Base-by-base conservation (phyloP, 2,329 filamentous ascomycete species). In the Fusarium beomiforme region DNA sequence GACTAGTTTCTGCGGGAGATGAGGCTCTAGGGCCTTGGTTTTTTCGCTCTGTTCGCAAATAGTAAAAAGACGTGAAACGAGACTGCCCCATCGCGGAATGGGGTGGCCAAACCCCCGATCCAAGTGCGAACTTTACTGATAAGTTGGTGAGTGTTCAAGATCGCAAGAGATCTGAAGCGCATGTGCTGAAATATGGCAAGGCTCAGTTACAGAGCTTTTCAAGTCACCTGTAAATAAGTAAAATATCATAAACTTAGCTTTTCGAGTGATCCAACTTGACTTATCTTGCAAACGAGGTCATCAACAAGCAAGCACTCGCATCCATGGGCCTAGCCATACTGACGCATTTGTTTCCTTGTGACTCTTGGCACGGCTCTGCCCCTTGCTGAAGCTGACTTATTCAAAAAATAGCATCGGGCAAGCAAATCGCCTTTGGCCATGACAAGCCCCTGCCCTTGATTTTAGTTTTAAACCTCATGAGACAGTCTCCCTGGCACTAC, bases 1-100 rank as follows among this genome's bases (percentile, higher is more conserved):
- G 62, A 67, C 64, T 76, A 72, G 74, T 42, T 41, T 36, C 21
- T 24, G 47, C 54, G 72, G 71, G 70, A 72, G 64, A 68, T 70
- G 69, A 72, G 74, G 70, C 70, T 72, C 68, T 59, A 50, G 57
- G 31, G 53, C 54, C 51, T 59, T 62, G 67, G 50, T 13, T 29
- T 44, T 44, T 42, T 56, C 42, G 42, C 47, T 26, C n/a, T 59
- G 26, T 31, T 62, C 58, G 41, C 70, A 51, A 73, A 72, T 71
- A 55, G 54, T 46, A 44, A 41, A 37, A 23, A 51, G 41, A 49
- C 17, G 16, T 21, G 39, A 33, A 26, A 57, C 43, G 70, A 39
- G 51, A 34, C 42, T 19, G 51, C 67, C 61, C 70, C 67, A 50
- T 71, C 36, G 58, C 70, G 70, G 70, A 73, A 72, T 46, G 23